These are phyloP conservation scores for Martiniozyma asiatica DNA, from an alignment of 1,139 yeast genomes.

Conservation along the genomic window DNA sequence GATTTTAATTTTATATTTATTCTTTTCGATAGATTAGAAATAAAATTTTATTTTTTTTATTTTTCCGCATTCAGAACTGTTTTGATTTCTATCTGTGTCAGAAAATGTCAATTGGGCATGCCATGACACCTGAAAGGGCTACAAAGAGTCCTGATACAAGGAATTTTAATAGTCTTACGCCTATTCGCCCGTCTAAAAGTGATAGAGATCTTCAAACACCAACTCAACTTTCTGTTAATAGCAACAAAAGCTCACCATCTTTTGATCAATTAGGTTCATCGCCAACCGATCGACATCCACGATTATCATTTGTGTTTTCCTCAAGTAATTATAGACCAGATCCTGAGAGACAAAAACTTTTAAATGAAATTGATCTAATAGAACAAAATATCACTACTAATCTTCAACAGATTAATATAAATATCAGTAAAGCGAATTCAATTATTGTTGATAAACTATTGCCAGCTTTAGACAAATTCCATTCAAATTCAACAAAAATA, in stretches of 20 bases:
- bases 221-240: too few relatives aligned
- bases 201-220: conserved; percentile 1
- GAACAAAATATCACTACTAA: conserved; percentile 76
- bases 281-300: conserved; percentile 14
- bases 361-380: conserved; percentile 49
- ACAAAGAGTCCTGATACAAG: too few relatives aligned
- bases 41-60: too few relatives aligned
- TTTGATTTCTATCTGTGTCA: too few relatives aligned
- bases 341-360: conserved; percentile 16
- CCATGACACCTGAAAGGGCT: too few relatives aligned
- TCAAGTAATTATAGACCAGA: conserved; percentile 11
- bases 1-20: too few relatives aligned
- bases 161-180: too few relatives aligned
- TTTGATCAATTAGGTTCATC: conserved; percentile 4
- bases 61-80: too few relatives aligned
- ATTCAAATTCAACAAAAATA: conserved; percentile 40
- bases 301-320: conserved; percentile 20
- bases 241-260: too few relatives aligned
- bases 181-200: not conserved
- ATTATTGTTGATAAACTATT: conserved; percentile 49
- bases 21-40: too few relatives aligned
- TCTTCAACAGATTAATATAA: conserved; percentile 69
- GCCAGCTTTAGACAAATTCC: conserved; percentile 50
- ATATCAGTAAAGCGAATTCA: conserved; percentile 52
- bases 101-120: not conserved